These are phyloP conservation scores for Cinnamomum micranthum DNA, from an alignment of 164 flowering plant species.

Conservation along the genomic window DNA sequence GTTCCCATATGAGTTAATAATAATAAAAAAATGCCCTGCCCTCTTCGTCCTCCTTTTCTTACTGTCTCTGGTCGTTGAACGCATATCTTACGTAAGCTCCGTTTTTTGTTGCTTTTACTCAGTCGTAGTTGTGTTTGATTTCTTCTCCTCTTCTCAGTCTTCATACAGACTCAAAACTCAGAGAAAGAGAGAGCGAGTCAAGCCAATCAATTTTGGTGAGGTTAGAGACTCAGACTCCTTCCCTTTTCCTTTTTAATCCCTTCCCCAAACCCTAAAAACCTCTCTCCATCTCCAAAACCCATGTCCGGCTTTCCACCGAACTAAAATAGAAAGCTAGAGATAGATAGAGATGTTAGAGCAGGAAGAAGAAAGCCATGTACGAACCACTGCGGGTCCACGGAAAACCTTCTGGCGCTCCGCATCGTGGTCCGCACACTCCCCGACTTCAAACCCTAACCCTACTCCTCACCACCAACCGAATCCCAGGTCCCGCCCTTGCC, in stretches of 20 bases:
- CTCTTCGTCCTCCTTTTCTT: not conserved
- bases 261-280: not conserved
- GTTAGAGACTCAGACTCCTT: constrained; percentile 10
- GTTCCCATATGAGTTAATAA: too few species aligned
- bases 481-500: constrained; percentile 38
- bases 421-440: constrained; percentile 72
- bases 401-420: constrained; percentile 54
- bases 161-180: too few species aligned
- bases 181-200: constrained; percentile 21
- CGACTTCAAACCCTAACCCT: constrained; percentile 13
- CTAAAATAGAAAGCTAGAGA: not conserved
- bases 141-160: constrained; percentile 18
- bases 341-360: constrained; percentile 38
- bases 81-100: not conserved
- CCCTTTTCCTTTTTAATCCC: not conserved
- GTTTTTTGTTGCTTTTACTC: constrained; percentile 8
- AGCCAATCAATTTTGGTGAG: constrained; percentile 42
- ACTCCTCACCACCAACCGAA: constrained; percentile 20
- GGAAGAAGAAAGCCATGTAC: constrained; percentile 22
- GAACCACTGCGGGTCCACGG: constrained; percentile 23
- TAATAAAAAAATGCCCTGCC: too few species aligned
- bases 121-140: constrained; percentile 33
- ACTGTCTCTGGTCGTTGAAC: constrained; percentile 5
- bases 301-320: not conserved
- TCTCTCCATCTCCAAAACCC: not conserved